Evolutionary conservation across 2,329 filamentous ascomycete genomes (phyloP), one percentile per base, ranked within the genome.

Genomic region (Metarhizium guizhouense): DNA sequence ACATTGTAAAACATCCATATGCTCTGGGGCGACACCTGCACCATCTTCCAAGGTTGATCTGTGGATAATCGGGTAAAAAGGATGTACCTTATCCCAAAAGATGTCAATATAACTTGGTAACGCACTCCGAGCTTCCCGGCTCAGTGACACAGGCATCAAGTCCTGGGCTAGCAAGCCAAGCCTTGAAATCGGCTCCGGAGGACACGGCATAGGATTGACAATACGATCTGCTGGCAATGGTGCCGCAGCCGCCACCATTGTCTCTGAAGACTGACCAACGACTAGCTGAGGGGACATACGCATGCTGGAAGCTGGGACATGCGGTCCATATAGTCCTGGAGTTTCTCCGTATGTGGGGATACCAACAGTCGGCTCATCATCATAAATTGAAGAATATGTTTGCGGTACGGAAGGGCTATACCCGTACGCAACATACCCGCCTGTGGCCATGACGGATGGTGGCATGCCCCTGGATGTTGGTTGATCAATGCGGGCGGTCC

Each of bases 31-130:
- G 30, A 54, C 59, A 11, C 60, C 61, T 6, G 63, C 58, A 18
- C 67, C 66, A 30, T 67, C 68, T 55, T 78, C 74, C 45, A 77
- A 74, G 14, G 72, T 74, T 25, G 68, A 64, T 56, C 71, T 72
- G 65, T 83, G 79, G 30, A 82, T 70, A 30, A 82, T 64, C n/a
- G 79, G 79, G 60, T 75, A 76, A 55, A 71, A 59, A 25, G 70
- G 68, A 60, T 80, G 72, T 51, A 80, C 75, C 57, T 72, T 73
- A 52, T 75, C 70, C 80, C 80, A 82, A 66, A 81, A 82, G 40
- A 76, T 67, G 29, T 77, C 70, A 57, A 82, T 68, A 59, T 82
- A 82, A 47, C 64, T 64, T 47, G 80, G 77, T 49, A 81, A 73
- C 45, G 72, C 71, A 52, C 70, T 73, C 57, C 70, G 71, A 48